These are phyloP conservation scores for Trichosporon ovoides DNA, from an alignment of 1,284 basidiomycete genomes.

Conservation along the genomic window DNA sequence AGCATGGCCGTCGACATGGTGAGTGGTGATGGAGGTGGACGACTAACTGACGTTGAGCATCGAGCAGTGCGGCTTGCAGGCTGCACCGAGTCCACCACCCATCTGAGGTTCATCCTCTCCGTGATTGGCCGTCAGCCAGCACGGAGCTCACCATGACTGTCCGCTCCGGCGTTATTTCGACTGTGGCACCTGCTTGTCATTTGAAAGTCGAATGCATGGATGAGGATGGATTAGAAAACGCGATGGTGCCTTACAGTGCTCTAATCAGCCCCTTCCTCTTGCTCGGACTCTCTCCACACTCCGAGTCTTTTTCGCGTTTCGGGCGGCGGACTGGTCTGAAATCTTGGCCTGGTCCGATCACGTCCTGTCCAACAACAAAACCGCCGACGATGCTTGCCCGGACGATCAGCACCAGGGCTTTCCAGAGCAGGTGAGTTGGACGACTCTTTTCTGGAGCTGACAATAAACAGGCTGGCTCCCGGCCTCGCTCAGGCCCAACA, in stretches of 20 bases:
- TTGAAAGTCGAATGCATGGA: neutral
- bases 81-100: conserved; percentile 2
- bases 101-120: conserved; percentile 1
- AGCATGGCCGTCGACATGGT: conserved; percentile 31
- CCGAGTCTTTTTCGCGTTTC: conserved; percentile 3
- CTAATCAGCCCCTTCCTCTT: neutral
- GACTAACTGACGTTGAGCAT: conserved; percentile 5
- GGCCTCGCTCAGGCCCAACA: conserved; percentile 6
- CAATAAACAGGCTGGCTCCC: conserved; percentile 11
- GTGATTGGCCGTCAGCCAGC: neutral
- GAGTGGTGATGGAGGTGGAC: conserved; percentile 10
- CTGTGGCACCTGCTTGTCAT: neutral
- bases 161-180: conserved; percentile 4
- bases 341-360: neutral
- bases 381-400: conserved; percentile 16
- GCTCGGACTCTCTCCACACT: conserved; percentile 3
- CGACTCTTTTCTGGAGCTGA: neutral
- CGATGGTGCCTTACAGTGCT: neutral
- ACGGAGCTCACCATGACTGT: conserved; percentile 1
- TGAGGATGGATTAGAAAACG: neutral
- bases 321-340: neutral
- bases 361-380: conserved; percentile 3
- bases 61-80: neutral
- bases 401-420: conserved; percentile 16
- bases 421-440: conserved; percentile 16